These are phyloP conservation scores for Neurospora sp. DNA, from an alignment of 495 filamentous ascomycete species.

Conservation along the genomic window DNA sequence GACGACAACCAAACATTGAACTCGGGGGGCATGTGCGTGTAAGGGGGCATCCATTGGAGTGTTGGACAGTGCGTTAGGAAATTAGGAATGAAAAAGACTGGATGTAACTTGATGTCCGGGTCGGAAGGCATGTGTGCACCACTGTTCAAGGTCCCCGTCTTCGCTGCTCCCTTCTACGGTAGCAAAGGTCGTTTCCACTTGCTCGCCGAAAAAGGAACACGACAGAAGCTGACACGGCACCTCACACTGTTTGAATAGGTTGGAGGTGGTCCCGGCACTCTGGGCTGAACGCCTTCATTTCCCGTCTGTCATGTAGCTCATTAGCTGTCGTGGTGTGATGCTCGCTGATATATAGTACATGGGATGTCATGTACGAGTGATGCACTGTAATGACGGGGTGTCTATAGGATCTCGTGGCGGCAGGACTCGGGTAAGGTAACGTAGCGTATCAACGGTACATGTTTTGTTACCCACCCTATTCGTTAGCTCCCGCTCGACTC, in stretches of 20 bases:
- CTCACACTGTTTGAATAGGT: neutral
- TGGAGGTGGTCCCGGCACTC: neutral
- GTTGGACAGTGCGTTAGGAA: neutral
- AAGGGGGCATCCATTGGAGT: neutral
- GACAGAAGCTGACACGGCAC: neutral
- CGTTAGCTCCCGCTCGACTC: neutral
- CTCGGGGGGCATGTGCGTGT: neutral
- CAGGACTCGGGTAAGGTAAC: neutral
- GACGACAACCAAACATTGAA: neutral
- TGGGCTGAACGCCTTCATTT: neutral
- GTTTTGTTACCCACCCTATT: neutral
- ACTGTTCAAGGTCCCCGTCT: neutral
- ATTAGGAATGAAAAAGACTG: neutral
- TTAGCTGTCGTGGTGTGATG: neutral
- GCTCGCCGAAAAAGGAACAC: neutral
- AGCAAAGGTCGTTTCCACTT: neutral
- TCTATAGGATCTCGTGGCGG: neutral
- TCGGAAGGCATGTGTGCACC: neutral
- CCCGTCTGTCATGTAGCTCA: neutral
- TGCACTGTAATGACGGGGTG: neutral
- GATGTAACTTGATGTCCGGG: neutral
- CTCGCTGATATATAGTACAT: neutral
- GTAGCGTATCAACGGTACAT: neutral
- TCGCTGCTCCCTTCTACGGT: neutral
- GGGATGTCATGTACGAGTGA: neutral